Base-by-base conservation (phyloP, 768 basidiomycete genomes). In the Paxillus rubicundulus region DNA sequence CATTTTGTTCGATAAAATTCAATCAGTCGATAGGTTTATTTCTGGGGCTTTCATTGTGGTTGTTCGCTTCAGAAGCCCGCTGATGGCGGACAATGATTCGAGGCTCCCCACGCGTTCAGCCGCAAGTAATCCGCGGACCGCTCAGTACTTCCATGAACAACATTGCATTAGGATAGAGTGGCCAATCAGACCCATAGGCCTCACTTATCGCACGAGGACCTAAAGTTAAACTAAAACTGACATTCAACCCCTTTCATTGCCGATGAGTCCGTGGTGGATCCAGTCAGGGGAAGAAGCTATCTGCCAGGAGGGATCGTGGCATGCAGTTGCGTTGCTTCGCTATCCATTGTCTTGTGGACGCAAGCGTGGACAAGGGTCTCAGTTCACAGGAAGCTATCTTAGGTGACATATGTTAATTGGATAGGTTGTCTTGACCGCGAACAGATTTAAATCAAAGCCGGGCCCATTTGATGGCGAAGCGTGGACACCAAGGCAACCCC, bases 51-150 rank as follows among this genome's bases (percentile, higher is more conserved):
- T 55, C 62, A 56, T 41, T 40, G 47, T 47, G 46, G 47, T 51
- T 54, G 55, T 46, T 41, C 47, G 49, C 17, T 60, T 53, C 47
- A 61, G 65, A 57, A 49, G 58, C 47, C 62, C 64, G 62, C 61
- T 60, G 42, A 62, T 27, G 60, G 40, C 53, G 57, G 61, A 54
- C 33, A 56, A 61, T 24, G 57, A 61, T 24, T 24, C 24, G 24
- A 53, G 47, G 44, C 49, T 54, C 64, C 24, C 24, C 21, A 10
- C 16, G 24, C 28, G 42, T 44, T 14, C 50, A 51, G 27, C 49
- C 53, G 18, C 54, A 38, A 44, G 20, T 48, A 39, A 52, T 69
- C 67, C 67, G 61, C 62, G 65, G 67, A 48, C 20, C 39, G 16
- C 17, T 24, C 33, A 33, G 33, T 33, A 12, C 33, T 12, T n/a